Percentiles rank a stretch among this genome's conserved stretches.
phyloP scores from a whole-genome alignment of 176 grass and related monocot species.

The Aegilops speltoides region DNA sequence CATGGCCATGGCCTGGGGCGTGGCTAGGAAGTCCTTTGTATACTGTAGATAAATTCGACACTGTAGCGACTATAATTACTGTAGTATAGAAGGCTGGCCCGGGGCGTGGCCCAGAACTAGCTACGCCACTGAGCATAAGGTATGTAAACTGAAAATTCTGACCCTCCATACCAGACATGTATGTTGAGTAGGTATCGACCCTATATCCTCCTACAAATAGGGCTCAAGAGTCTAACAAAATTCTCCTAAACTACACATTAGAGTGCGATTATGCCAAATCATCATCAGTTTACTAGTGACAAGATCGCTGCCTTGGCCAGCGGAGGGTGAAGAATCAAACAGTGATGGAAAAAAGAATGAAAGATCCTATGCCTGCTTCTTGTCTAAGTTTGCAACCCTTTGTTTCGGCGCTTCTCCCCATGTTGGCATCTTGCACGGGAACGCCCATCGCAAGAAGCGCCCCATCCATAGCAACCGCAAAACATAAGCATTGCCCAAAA shows the following conservation, averaged over 20 bases:
- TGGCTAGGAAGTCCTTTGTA: no score
- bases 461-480: conserved; percentile 89
- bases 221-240: conserved; percentile 39
- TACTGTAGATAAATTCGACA: no score
- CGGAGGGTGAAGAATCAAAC: conserved; percentile 24
- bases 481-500: conserved; percentile 94
- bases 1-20: no score
- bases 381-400: conserved; percentile 57
- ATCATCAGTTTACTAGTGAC: conserved; percentile 30
- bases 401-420: conserved; percentile 86
- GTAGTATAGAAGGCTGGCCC: no score
- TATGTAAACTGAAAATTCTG: conserved; percentile 14
- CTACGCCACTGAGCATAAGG: no score
- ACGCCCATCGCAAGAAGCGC: conserved; percentile 72
- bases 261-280: conserved; percentile 24
- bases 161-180: background rate
- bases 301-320: conserved; percentile 18
- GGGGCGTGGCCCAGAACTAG: no score
- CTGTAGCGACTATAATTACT: no score
- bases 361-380: conserved; percentile 59
- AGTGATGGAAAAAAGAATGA: background rate
- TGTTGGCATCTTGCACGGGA: conserved; percentile 84
- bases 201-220: conserved; percentile 31
- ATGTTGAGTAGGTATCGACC: background rate
- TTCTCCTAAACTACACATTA: conserved; percentile 56